Conservation (phyloP, 768 basidiomycete species). For the Boletus bicolor region DNA sequence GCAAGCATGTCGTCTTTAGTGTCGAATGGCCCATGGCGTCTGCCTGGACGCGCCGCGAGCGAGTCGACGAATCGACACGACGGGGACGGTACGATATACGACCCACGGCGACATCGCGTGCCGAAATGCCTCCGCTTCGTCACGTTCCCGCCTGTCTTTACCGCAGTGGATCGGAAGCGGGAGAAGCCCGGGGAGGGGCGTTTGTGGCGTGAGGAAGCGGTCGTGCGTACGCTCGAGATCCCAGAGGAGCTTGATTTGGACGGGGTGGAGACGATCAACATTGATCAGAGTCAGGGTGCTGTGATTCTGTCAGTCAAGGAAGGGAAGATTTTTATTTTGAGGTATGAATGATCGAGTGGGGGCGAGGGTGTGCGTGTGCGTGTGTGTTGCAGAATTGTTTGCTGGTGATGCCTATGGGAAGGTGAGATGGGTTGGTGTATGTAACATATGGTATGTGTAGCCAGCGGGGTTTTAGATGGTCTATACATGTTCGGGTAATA, state of each 20-base stretch:
- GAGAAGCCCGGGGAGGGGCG: constrained; percentile 17
- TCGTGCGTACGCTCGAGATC: constrained; percentile 57
- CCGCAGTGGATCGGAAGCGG: constrained; percentile 19
- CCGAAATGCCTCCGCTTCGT: constrained; percentile 64
- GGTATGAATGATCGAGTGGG: constrained; percentile 44
- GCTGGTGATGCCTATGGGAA: background rate
- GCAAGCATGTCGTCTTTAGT: background rate
- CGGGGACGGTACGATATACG: constrained; percentile 19
- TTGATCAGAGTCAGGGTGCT: constrained; percentile 73
- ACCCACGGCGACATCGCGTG: constrained; percentile 28
- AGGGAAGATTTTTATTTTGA: constrained; percentile 71
- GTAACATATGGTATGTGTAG: background rate
- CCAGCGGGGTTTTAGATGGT: background rate
- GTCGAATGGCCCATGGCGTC: constrained; percentile 2
- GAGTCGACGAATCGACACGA: constrained; percentile 16
- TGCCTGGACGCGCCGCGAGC: background rate
- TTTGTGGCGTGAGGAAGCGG: constrained; percentile 37
- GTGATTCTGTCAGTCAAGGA: constrained; percentile 65
- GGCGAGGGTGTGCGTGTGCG: background rate
- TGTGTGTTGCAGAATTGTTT: background rate
- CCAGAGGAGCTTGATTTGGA: constrained; percentile 65
- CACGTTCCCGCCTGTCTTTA: constrained; percentile 56
- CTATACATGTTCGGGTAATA: background rate
- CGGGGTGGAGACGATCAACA: constrained; percentile 70
- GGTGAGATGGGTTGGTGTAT: background rate